Evolutionary conservation across 805 yeast genomes (phyloP).

Genomic region (Metschnikowia borealis): DNA sequence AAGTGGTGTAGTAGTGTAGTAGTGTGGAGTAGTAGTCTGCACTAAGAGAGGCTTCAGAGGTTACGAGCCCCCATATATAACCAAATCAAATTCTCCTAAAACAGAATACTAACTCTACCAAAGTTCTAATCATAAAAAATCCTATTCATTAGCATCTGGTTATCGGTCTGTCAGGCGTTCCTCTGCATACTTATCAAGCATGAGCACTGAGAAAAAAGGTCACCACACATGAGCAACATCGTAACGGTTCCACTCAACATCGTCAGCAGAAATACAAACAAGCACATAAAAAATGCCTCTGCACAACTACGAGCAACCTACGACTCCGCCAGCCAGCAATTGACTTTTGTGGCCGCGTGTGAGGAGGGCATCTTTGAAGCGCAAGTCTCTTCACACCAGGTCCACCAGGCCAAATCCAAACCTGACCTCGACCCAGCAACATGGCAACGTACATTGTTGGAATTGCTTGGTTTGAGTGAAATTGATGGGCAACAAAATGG

Average conservation of each 20-base stretch:
- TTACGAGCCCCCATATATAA: too few relatives aligned
- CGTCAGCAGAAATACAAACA: slow-evolving; percentile 2
- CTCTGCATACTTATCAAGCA: background rate
- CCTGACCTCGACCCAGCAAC: slow-evolving; percentile 11
- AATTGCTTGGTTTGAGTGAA: background rate
- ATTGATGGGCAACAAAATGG: too few relatives aligned
- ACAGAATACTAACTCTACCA: too few relatives aligned
- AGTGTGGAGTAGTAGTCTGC: too few relatives aligned
- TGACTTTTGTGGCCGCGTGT: slow-evolving; percentile 13
- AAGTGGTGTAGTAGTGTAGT: too few relatives aligned
- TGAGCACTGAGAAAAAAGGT: slow-evolving; percentile 1
- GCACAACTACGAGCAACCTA: slow-evolving; percentile 9
- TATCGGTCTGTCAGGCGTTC: background rate
- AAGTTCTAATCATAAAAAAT: too few relatives aligned
- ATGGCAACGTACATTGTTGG: slow-evolving; percentile 18
- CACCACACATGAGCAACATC: slow-evolving; percentile 1
- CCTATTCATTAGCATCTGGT: too few relatives aligned
- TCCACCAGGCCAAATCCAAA: slow-evolving; percentile 9
- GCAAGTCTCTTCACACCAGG: slow-evolving; percentile 3
- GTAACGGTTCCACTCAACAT: slow-evolving; percentile 10
- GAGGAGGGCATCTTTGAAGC: slow-evolving; percentile 18
- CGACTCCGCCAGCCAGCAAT: background rate
- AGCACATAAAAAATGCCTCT: slow-evolving; percentile 7
- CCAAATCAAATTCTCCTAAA: background rate
- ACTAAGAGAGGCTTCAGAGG: too few relatives aligned